Evolutionary conservation across 176 grass and related monocot species (phyloP).

Genomic region (Musa beccarii): DNA sequence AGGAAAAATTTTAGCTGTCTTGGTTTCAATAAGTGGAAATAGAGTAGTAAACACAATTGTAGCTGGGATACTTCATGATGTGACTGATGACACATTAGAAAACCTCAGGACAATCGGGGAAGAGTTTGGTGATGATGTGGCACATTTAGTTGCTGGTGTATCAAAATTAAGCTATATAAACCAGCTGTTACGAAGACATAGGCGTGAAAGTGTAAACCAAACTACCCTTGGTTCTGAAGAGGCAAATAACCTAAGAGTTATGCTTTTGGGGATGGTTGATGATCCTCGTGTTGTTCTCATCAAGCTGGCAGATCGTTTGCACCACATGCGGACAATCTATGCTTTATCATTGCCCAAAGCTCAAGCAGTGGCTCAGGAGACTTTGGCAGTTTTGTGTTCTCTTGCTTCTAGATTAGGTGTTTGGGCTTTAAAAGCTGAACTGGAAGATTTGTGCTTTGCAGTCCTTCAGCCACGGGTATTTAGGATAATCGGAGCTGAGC

Average conservation of each 20-base stretch:
- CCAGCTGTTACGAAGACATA: conserved; percentile 77
- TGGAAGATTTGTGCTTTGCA: conserved; percentile 99
- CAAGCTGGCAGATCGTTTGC: conserved; percentile 90
- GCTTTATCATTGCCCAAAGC: conserved; percentile 80
- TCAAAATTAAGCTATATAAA: conserved; percentile 99
- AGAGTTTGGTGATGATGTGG: conserved; percentile 86
- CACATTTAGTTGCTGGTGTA: conserved; percentile 69
- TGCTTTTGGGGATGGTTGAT: conserved; percentile 97
- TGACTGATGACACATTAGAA: conserved; percentile 81
- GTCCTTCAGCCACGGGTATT: conserved; percentile 87
- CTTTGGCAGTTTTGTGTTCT: conserved; percentile 88
- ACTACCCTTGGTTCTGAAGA: conserved; percentile 88
- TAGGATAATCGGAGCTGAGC: conserved; percentile 68
- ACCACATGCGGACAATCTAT: conserved; percentile 99
- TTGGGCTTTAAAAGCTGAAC: conserved; percentile 95
- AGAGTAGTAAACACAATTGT: conserved; percentile 89
- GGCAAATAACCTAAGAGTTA: conserved; percentile 86
- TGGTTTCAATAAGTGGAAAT: conserved; percentile 74
- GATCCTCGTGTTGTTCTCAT: conserved; percentile 98
- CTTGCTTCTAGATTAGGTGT: conserved; percentile 90
- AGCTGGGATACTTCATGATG: conserved; percentile 94
- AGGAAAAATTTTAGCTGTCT: conserved; percentile 84
- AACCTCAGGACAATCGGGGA: conserved; percentile 63
- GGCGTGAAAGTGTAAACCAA: conserved; percentile 58
- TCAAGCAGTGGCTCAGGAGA: conserved; percentile 98